A percentile compares a stretch with the other conserved stretches of the same genome.
Conservation (phyloP, 2,329 filamentous ascomycete species). For the Elsinoe ampelina region DNA sequence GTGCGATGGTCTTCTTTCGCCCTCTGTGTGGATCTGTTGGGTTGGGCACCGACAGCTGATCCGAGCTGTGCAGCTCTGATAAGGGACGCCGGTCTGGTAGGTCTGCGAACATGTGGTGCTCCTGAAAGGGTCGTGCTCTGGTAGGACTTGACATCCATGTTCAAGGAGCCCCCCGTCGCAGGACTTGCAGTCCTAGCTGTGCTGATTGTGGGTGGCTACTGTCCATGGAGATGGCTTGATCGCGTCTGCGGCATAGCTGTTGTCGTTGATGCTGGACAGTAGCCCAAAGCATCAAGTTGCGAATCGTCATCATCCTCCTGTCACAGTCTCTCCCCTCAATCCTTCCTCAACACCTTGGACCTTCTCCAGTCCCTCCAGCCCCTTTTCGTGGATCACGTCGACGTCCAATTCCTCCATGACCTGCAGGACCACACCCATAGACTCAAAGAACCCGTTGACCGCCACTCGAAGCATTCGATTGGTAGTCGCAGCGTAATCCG, state of each 20-base stretch:
- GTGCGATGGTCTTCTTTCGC: background rate
- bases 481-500: constrained; percentile 77
- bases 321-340: constrained; percentile 24
- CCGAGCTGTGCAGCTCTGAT: too few species aligned
- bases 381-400: constrained; percentile 56
- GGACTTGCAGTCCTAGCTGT: too few species aligned
- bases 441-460: constrained; percentile 95
- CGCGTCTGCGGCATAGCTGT: background rate
- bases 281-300: background rate
- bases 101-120: too few species aligned
- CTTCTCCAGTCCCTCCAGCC: constrained; percentile 32
- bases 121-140: too few species aligned
- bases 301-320: constrained; percentile 15
- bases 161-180: too few species aligned
- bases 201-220: too few species aligned
- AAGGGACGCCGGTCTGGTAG: too few species aligned
- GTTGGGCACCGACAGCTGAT: too few species aligned
- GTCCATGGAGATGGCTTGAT: too few species aligned
- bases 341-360: constrained; percentile 32
- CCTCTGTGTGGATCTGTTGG: background rate
- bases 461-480: constrained; percentile 95
- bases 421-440: constrained; percentile 69
- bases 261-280: background rate
- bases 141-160: too few species aligned
- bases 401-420: constrained; percentile 86